Base-by-base conservation (phyloP, 805 yeast genomes). In the Lachancea sp. region DNA sequence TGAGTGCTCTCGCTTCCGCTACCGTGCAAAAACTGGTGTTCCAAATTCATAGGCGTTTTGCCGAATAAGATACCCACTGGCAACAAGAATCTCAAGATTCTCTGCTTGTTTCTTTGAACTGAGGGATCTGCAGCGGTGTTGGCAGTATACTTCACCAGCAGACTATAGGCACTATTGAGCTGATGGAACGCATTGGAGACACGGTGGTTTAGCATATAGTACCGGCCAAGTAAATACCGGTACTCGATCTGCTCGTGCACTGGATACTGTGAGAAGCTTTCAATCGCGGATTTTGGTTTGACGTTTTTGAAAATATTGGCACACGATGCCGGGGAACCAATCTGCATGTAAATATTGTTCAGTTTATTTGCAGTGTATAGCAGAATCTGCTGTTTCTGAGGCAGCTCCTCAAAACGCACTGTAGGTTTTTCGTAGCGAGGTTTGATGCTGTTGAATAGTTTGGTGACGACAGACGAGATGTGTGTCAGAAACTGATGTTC, bases 381-480 rank as follows among this genome's bases (percentile, higher is more conserved):
- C 37, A 81, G 65, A 26, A 79, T 72, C 19, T 68, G 58, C 49
- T 74, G 78, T 52, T 79, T 78, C 29, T 46, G 54, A 2, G 61
- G 54, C 17, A 51, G 26, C 3, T 43, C 33, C 4, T 44, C 51
- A 39, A 42, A 53, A 46, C 32, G 22, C 29, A 22, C 32, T 46
- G 47, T 16, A 46, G 62, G 42, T 45, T 58, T 66, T n/a, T 57
- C 52, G 49, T 67, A 57, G 52, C 72, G 63, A 51, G 79, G 74
- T 33, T 86, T 69, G 32, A 78, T 76, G 42, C 79, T 71, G 54
- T 82, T 82, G 66, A 82, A 81, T 25, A 79, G 62, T 53, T 74
- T 76, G 41, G 83, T 66, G 15, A 82, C 64, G 2, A 78, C 62
- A 3, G 80, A 68, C 0, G 87, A 79, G 19, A 76, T 55, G 58